A percentile compares a stretch with the other conserved stretches of the same genome.
phyloP scores from a whole-genome alignment of 495 filamentous ascomycete species.

The Neurospora intermedia region DNA sequence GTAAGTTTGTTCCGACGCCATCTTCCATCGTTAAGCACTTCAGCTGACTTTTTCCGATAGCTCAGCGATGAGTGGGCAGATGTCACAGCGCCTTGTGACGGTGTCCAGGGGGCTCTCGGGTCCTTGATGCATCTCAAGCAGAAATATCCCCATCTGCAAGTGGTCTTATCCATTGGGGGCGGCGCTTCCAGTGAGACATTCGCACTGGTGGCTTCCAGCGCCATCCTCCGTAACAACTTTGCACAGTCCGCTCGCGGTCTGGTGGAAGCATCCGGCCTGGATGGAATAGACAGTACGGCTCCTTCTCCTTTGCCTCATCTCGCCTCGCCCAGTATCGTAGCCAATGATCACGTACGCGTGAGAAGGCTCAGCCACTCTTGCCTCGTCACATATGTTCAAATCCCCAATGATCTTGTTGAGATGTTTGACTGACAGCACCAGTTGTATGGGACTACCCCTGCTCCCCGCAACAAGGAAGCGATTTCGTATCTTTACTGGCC shows the following conservation, averaged over 20 bases:
- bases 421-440: slow-evolving; percentile 24
- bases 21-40: slow-evolving; percentile 1
- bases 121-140: slow-evolving; percentile 67
- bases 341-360: slow-evolving; percentile 2
- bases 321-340: not conserved
- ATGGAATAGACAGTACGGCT: slow-evolving; percentile 74
- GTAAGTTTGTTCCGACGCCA: slow-evolving; percentile 37
- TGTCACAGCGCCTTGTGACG: slow-evolving; percentile 67
- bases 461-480: slow-evolving; percentile 53
- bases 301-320: slow-evolving; percentile 1
- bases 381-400: slow-evolving; percentile 2
- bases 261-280: slow-evolving; percentile 64
- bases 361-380: slow-evolving; percentile 2
- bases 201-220: slow-evolving; percentile 56
- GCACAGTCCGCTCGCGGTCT: slow-evolving; percentile 58
- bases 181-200: slow-evolving; percentile 70
- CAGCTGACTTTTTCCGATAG: slow-evolving; percentile 36
- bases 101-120: slow-evolving; percentile 63
- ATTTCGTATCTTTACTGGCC: slow-evolving; percentile 64
- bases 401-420: not conserved
- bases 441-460: slow-evolving; percentile 90
- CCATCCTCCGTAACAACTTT: slow-evolving; percentile 55
- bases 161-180: slow-evolving; percentile 83
- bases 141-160: slow-evolving; percentile 62
- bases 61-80: slow-evolving; percentile 83